Evolutionary conservation across 257 asterid species (phyloP).

Genomic region (Rauvolfia tetraphylla): DNA sequence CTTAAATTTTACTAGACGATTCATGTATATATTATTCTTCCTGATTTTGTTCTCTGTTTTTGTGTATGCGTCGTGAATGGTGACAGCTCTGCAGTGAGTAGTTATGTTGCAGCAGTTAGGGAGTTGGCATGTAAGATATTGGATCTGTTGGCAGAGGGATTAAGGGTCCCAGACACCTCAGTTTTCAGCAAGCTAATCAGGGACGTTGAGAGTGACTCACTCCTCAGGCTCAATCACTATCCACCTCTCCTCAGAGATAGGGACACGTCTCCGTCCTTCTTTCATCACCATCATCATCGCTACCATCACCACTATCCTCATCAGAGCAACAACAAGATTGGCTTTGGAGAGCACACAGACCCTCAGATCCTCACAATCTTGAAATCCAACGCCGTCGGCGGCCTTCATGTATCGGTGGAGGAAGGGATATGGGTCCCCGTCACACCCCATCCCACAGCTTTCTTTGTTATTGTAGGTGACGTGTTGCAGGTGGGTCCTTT

Average conservation of each 20-base stretch:
- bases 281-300: background rate
- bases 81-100: conserved; percentile 48
- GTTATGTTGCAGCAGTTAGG: conserved; percentile 53
- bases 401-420: conserved; percentile 52
- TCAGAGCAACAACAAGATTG: conserved; percentile 25
- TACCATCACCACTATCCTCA: background rate
- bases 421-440: conserved; percentile 71
- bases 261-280: conserved; percentile 23
- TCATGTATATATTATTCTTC: too few species aligned
- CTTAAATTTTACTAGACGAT: too few species aligned
- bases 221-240: conserved; percentile 73
- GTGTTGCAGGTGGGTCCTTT: conserved; percentile 46
- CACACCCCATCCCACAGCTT: conserved; percentile 39
- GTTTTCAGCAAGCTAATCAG: conserved; percentile 42
- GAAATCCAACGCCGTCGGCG: conserved; percentile 53
- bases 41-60: background rate
- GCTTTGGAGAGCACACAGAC: conserved; percentile 88
- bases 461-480: conserved; percentile 76
- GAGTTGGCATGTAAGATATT: conserved; percentile 61
- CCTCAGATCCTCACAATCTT: conserved; percentile 82
- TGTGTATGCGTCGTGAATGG: background rate
- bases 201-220: conserved; percentile 43
- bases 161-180: conserved; percentile 35
- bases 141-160: conserved; percentile 54
- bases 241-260: conserved; percentile 27